Evolutionary conservation across 768 basidiomycete genomes (phyloP), one percentile per base, ranked within the genome.

Genomic region (Chiua virens): DNA sequence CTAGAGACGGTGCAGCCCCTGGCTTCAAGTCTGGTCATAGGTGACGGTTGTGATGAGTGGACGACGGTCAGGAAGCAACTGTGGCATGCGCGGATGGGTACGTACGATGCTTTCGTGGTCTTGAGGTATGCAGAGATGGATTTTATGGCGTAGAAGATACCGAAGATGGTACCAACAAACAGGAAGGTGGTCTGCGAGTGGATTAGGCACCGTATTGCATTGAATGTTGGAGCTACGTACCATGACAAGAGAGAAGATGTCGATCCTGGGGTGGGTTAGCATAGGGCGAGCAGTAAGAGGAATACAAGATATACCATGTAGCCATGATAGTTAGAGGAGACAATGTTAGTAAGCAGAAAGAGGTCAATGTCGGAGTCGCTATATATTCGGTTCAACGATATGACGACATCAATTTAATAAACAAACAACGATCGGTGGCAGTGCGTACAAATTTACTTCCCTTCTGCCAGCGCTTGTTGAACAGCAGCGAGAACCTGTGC

Each of bases 401-500:
- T 4, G 27, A 28, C 13, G 30, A 11, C 14, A 23, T 10, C 9
- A n/a, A 22, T 30, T n/a, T 8, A 30, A 40, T 20, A n/a, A 17
- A 0, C n/a, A 11, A 30, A 9, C 4, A 9, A 20, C 10, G 27
- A 32, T 37, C 11, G 17, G 47, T 52, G 41, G 52, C 42, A 20
- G 21, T 52, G 42, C 18, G 35, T 18, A 30, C 22, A 34, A 27
- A 3, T 5, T 0, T 2, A 32, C 14, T 14, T 13, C 34, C 28
- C 58, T 41, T 74, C 71, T 22, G 66, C 65, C 43, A 68, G 57
- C 2, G 85, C 87, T 56, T 77, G 72, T 68, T 83, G 80, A 6
- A 98, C 82, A 0, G 92, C 92, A 42, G 78, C 80, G 15, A 98
- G 71, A 2, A 94, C 85, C 25, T 75, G 73, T 0, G 73, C 62